A percentile compares a stretch with the other conserved stretches of the same genome.
Conservation (phyloP, 495 filamentous ascomycete genomes). For the Schizothecium vesticola region DNA sequence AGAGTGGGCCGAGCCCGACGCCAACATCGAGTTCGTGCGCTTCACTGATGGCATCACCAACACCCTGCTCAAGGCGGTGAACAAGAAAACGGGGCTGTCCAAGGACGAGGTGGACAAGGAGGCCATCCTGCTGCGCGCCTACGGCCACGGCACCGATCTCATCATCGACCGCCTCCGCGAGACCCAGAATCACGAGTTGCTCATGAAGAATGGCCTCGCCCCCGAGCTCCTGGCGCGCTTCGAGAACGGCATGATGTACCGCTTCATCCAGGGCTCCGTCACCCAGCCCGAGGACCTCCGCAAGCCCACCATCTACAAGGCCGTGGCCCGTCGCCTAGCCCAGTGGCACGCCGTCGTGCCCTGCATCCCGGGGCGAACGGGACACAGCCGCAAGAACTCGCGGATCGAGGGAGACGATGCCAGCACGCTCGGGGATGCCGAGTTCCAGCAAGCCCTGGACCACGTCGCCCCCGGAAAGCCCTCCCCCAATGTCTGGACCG, state of each 20-base stretch:
- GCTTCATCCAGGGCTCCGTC: constrained; percentile 75
- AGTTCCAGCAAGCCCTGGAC: constrained; percentile 44
- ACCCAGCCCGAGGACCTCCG: constrained; percentile 76
- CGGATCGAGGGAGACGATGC: constrained; percentile 19
- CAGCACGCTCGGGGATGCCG: constrained; percentile 24
- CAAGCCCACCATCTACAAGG: constrained; percentile 65
- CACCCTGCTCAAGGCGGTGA: constrained; percentile 84
- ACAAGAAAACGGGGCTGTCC: constrained; percentile 68
- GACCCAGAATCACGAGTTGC: constrained; percentile 58
- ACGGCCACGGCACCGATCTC: constrained; percentile 88
- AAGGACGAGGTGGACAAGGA: constrained; percentile 76
- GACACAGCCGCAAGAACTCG: constrained; percentile 32
- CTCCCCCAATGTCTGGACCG: constrained; percentile 81
- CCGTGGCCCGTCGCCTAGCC: constrained; percentile 74
- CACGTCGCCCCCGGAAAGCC: constrained; percentile 56
- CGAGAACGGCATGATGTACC: constrained; percentile 92
- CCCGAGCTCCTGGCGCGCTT: constrained; percentile 88
- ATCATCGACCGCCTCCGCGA: constrained; percentile 94
- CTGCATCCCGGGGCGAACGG: constrained; percentile 39
- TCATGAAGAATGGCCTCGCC: constrained; percentile 74
- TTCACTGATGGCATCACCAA: constrained; percentile 99
- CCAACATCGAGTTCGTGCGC: constrained; percentile 77
- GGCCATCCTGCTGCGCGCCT: constrained; percentile 86
- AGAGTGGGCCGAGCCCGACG: constrained; percentile 69
- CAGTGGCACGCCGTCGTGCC: constrained; percentile 91